These are phyloP conservation scores for Neonectria coccinea DNA, from an alignment of 2,329 filamentous ascomycete species.

Conservation along the genomic window DNA sequence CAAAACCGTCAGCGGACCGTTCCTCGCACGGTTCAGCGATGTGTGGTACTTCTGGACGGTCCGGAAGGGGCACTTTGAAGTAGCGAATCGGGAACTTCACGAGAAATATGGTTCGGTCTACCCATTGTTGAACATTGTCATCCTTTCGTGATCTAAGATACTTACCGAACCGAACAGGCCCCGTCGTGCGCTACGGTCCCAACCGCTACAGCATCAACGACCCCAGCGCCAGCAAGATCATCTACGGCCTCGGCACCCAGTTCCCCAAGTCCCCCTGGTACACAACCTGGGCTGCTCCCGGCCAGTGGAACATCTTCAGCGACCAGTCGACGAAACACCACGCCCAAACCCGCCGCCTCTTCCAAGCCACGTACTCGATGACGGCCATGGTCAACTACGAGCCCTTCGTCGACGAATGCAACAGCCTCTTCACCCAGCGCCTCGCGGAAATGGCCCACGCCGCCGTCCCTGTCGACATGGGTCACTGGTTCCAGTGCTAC, in stretches of 20 bases:
- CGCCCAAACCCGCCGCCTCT: slow-evolving; percentile 43
- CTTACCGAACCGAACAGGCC: slow-evolving; percentile 20
- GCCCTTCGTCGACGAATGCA: slow-evolving; percentile 49
- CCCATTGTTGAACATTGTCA: no score
- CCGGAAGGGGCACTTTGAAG: slow-evolving; percentile 44
- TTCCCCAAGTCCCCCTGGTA: slow-evolving; percentile 53
- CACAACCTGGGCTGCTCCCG: slow-evolving; percentile 38
- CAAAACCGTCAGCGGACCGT: slow-evolving; percentile 44
- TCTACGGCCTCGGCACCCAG: slow-evolving; percentile 47
- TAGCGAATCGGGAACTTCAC: slow-evolving; percentile 46
- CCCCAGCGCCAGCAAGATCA: slow-evolving; percentile 52
- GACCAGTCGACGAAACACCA: slow-evolving; percentile 46
- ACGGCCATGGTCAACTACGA: slow-evolving; percentile 50
- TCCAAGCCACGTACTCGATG: slow-evolving; percentile 50
- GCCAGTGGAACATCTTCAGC: slow-evolving; percentile 45
- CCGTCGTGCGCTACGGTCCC: slow-evolving; percentile 60
- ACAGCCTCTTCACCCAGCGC: slow-evolving; percentile 44
- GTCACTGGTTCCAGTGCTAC: slow-evolving; percentile 53
- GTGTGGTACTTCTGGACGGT: slow-evolving; percentile 47
- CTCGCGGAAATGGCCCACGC: slow-evolving; percentile 43
- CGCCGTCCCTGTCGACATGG: slow-evolving; percentile 44
- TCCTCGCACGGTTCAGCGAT: slow-evolving; percentile 44
- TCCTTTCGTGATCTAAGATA: not conserved
- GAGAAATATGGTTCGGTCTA: slow-evolving; percentile 42
- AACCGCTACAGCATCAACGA: slow-evolving; percentile 61